Conservation (phyloP, 371 early-diverging fungal genomes). For the Mortierella sp. region DNA sequence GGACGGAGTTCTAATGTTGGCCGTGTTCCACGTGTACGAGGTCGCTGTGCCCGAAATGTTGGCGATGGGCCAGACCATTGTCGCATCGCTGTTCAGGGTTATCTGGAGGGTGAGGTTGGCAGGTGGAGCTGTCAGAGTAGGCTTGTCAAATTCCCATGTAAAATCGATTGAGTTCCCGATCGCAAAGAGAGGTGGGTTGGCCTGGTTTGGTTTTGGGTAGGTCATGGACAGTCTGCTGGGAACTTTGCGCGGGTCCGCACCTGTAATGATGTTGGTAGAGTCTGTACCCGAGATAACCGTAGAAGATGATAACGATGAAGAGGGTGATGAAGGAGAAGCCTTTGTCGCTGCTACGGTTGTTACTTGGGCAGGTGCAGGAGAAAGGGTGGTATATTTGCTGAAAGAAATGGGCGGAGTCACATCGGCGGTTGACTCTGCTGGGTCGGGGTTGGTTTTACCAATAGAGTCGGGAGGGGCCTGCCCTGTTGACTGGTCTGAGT, state of each 20-base stretch:
- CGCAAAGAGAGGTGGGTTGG: conserved; percentile 27
- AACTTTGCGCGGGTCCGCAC: conserved; percentile 1
- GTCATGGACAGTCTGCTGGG: conserved; percentile 27
- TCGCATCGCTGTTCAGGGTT: conserved; percentile 16
- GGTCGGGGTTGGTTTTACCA: not conserved
- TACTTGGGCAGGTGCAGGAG: not conserved
- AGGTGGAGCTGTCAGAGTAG: conserved; percentile 16
- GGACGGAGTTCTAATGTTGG: not conserved
- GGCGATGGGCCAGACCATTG: conserved; percentile 21
- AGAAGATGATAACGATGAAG: not conserved
- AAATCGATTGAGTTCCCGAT: conserved; percentile 22
- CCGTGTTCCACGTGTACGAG: conserved; percentile 15
- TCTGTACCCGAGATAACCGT: not conserved
- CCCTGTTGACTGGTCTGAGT: not conserved
- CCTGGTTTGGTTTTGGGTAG: conserved; percentile 20
- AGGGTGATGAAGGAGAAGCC: not conserved
- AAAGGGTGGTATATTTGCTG: not conserved
- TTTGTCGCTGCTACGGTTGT: not conserved
- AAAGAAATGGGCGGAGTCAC: not conserved
- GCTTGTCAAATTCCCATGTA: conserved; percentile 29
- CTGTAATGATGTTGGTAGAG: not conserved
- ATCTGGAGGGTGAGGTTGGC: conserved; percentile 17
- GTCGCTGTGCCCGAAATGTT: conserved; percentile 26
- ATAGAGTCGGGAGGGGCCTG: not conserved
- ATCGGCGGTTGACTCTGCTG: not conserved